These are phyloP conservation scores for Alloteropsis semialata DNA, from an alignment of 176 grass and related monocot genomes.

Conservation along the genomic window DNA sequence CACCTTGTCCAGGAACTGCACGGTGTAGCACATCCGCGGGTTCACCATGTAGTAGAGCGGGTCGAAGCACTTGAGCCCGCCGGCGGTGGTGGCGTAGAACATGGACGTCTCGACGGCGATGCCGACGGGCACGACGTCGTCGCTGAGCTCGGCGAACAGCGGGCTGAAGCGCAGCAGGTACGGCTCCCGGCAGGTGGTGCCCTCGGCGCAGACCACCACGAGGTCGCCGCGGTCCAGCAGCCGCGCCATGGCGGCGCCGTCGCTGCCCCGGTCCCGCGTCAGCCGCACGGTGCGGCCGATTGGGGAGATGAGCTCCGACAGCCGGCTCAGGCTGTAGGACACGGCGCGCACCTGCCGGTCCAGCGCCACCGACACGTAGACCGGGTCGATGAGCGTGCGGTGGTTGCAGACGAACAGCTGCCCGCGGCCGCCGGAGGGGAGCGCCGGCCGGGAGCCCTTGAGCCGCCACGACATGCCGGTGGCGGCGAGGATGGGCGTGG, in stretches of 20 bases:
- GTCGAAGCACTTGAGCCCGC: slow-evolving; percentile 66
- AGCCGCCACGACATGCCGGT: slow-evolving; percentile 59
- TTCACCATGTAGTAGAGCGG: slow-evolving; percentile 65
- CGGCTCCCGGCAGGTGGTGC: slow-evolving; percentile 78
- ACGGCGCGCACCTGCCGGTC: slow-evolving; percentile 49
- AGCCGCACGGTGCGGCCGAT: slow-evolving; percentile 54
- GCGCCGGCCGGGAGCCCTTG: neutral
- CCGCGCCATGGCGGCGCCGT: slow-evolving; percentile 28
- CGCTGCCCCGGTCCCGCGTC: slow-evolving; percentile 30
- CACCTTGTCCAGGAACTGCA: slow-evolving; percentile 53
- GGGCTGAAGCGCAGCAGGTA: slow-evolving; percentile 76
- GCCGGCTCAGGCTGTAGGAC: slow-evolving; percentile 58
- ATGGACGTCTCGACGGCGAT: slow-evolving; percentile 51
- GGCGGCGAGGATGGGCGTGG: slow-evolving; percentile 51
- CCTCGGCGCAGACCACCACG: slow-evolving; percentile 70
- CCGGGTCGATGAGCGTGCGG: slow-evolving; percentile 72
- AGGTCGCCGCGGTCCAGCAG: slow-evolving; percentile 39
- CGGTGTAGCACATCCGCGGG: slow-evolving; percentile 47
- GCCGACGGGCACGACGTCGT: slow-evolving; percentile 56
- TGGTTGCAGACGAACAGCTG: slow-evolving; percentile 80
- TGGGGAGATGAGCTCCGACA: slow-evolving; percentile 59
- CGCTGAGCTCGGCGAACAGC: slow-evolving; percentile 60
- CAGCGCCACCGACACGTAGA: slow-evolving; percentile 61
- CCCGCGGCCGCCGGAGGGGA: neutral
- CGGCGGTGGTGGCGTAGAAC: slow-evolving; percentile 76